Evolutionary conservation across 352 stramenopile genomes (phyloP).

Genomic region (Pythium aphanidermatum): DNA sequence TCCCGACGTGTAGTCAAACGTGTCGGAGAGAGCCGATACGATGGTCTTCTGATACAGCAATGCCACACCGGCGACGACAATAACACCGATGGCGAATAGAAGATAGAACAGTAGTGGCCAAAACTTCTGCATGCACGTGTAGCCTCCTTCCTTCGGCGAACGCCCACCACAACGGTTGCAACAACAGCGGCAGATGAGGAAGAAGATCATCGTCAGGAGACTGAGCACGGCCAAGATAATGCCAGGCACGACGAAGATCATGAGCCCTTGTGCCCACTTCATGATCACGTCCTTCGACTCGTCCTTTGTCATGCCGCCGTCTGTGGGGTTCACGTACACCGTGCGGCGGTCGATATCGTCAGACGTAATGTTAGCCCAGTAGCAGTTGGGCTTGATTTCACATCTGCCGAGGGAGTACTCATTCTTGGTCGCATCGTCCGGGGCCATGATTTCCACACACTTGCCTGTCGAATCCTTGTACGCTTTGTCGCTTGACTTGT

Average conservation of each 20-base stretch:
- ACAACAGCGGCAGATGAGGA: constrained; percentile 68
- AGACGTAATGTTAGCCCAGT: constrained; percentile 39
- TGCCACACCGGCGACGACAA: constrained; percentile 37
- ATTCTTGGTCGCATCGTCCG: constrained; percentile 20
- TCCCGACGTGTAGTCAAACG: constrained; percentile 30
- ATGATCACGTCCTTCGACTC: constrained; percentile 27
- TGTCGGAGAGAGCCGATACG: constrained; percentile 31
- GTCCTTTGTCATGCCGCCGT: constrained; percentile 21
- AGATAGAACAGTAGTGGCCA: constrained; percentile 58
- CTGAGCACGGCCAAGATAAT: constrained; percentile 52
- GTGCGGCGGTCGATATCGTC: constrained; percentile 25
- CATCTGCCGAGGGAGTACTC: constrained; percentile 31
- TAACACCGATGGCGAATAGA: constrained; percentile 44
- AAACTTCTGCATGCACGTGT: constrained; percentile 67
- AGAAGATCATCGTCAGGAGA: constrained; percentile 64
- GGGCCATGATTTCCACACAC: constrained; percentile 16
- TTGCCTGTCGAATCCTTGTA: constrained; percentile 37
- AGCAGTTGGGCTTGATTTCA: constrained; percentile 62
- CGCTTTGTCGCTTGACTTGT: constrained; percentile 16
- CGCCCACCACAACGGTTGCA: constrained; percentile 67
- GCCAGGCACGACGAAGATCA: constrained; percentile 48
- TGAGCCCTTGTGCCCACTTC: constrained; percentile 42
- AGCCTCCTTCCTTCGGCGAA: constrained; percentile 45
- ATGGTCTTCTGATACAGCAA: constrained; percentile 55
- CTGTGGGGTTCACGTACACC: constrained; percentile 21